Percentiles rank a stretch among this genome's conserved stretches.
phyloP scores from a whole-genome alignment of 2,329 filamentous ascomycete genomes.

The Biscogniauxia mediterranea region DNA sequence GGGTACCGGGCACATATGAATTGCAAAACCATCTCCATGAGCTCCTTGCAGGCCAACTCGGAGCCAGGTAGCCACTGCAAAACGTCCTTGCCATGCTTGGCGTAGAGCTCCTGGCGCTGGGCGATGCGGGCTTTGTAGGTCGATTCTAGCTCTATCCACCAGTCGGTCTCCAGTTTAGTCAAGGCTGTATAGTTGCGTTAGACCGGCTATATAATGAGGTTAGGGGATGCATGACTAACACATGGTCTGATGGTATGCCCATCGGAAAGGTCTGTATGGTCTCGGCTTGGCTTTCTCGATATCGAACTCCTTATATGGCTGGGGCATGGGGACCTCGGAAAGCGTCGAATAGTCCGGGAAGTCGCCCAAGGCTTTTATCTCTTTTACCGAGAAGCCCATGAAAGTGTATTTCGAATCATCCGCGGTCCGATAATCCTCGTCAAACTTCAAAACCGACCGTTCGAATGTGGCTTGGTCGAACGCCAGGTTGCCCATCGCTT shows the following conservation, averaged over 20 bases:
- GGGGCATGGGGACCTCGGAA: conserved; percentile 70
- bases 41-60: conserved; percentile 76
- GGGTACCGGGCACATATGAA: conserved; percentile 80
- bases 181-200: conserved; percentile 53
- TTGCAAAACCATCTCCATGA: conserved; percentile 83
- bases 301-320: conserved; percentile 63
- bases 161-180: conserved; percentile 75
- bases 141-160: conserved; percentile 85
- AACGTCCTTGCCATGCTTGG: conserved; percentile 60
- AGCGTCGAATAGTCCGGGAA: conserved; percentile 78
- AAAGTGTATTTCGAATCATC: conserved; percentile 50
- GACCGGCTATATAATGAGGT: not conserved
- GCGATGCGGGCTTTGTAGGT: conserved; percentile 67
- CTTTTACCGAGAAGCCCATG: conserved; percentile 67
- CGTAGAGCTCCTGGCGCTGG: conserved; percentile 65
- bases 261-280: conserved; percentile 78
- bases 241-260: conserved; percentile 90
- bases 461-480: conserved; percentile 21
- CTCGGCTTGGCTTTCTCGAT: conserved; percentile 66
- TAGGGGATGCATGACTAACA: conserved; percentile 53
- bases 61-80: conserved; percentile 70
- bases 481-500: conserved; percentile 18
- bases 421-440: conserved; percentile 35
- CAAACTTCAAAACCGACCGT: conserved; percentile 32
- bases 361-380: conserved; percentile 68